A percentile compares a stretch with the other conserved stretches of the same genome.
Conservation (phyloP, 176 grass and related monocot species). For the Zea mays region Zm-B73-REFERENCE-NAM-5.0 NC_050096.1:70594001-70594500, state of each 20-base stretch:
- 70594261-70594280: background rate
- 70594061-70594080: constrained; percentile 57
- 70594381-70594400: background rate
- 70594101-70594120: constrained; percentile 30
- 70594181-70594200: constrained; percentile 51
- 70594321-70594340: background rate
- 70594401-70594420: background rate
- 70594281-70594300: background rate
- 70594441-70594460: too few species aligned
- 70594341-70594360: background rate
- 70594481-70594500: too few species aligned
- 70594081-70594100: constrained; percentile 48
- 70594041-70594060: constrained; percentile 51
- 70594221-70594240: constrained; percentile 48
- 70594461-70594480: too few species aligned
- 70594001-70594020: background rate
- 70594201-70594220: constrained; percentile 69
- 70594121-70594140: constrained; percentile 52
- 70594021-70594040: constrained; percentile 53
- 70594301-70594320: background rate
- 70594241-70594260: background rate
- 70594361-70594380: background rate
- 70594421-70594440: background rate
- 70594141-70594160: constrained; percentile 57
- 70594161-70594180: constrained; percentile 62